phyloP scores from a whole-genome alignment of 208 protist species.

The Porcisia hertigi region DNA sequence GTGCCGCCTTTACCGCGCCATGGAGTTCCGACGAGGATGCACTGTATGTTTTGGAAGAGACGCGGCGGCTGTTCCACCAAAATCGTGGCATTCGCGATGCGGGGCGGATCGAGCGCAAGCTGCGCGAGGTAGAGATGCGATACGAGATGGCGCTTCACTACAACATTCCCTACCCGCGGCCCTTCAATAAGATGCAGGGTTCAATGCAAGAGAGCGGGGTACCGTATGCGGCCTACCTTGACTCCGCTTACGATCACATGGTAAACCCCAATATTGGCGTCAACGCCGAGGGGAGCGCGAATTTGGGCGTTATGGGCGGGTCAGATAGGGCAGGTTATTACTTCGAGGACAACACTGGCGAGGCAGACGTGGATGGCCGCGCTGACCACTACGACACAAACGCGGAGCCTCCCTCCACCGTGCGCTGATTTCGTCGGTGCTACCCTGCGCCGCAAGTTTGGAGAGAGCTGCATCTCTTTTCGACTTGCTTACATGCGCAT shows the following conservation, averaged over 20 bases:
- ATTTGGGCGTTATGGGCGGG: slow-evolving; percentile 72
- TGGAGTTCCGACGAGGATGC: slow-evolving; percentile 87
- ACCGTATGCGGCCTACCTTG: slow-evolving; percentile 82
- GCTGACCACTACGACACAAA: slow-evolving; percentile 40
- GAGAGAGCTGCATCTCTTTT: not conserved
- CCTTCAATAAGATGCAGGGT: slow-evolving; percentile 82
- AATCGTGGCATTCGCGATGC: slow-evolving; percentile 69
- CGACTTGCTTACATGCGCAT: not conserved
- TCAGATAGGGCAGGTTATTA: slow-evolving; percentile 35
- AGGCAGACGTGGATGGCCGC: slow-evolving; percentile 51
- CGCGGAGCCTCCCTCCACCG: slow-evolving; percentile 33
- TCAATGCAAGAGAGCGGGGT: slow-evolving; percentile 78
- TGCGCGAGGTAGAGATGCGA: slow-evolving; percentile 90
- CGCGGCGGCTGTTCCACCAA: slow-evolving; percentile 69
- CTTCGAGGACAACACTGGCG: slow-evolving; percentile 52
- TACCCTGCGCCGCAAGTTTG: not conserved
- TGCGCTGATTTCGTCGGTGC: slow-evolving; percentile 2
- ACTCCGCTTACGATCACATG: slow-evolving; percentile 83
- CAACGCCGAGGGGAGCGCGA: slow-evolving; percentile 69
- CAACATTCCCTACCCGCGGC: slow-evolving; percentile 81
- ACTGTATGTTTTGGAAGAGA: slow-evolving; percentile 85
- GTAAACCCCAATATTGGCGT: slow-evolving; percentile 69
- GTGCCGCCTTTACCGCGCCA: slow-evolving; percentile 74
- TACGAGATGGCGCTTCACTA: slow-evolving; percentile 89
- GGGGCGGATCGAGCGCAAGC: slow-evolving; percentile 65